These are phyloP conservation scores for Pleurotus giganteus DNA, from an alignment of 768 basidiomycete species.

Conservation along the genomic window DNA sequence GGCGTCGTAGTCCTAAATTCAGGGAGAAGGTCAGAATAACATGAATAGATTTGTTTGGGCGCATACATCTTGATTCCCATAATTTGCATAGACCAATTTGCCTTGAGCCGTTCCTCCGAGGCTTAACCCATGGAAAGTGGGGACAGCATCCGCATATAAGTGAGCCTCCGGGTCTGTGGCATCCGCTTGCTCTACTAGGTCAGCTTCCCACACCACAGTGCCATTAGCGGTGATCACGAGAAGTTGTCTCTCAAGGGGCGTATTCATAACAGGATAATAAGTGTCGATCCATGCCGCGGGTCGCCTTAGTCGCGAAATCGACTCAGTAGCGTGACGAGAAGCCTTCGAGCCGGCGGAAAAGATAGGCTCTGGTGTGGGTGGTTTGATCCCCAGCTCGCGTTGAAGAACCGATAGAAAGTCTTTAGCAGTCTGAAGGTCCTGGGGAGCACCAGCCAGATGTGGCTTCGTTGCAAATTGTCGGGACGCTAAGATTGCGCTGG, in stretches of 20 bases:
- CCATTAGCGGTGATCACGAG: conserved; percentile 54
- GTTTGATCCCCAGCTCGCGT: conserved; percentile 41
- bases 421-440: conserved; percentile 57
- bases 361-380: conserved; percentile 35
- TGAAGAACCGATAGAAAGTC: conserved; percentile 53
- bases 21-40: neutral
- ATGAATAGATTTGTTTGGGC: neutral
- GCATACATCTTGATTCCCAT: conserved; percentile 38
- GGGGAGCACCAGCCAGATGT: conserved; percentile 58
- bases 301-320: conserved; percentile 34
- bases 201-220: conserved; percentile 52
- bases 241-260: conserved; percentile 54
- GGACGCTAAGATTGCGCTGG: conserved; percentile 49
- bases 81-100: conserved; percentile 59
- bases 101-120: conserved; percentile 65
- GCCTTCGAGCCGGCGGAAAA: conserved; percentile 56
- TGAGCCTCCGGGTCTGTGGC: conserved; percentile 62
- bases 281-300: conserved; percentile 62
- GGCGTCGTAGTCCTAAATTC: conserved; percentile 52
- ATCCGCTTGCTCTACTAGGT: conserved; percentile 66
- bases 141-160: conserved; percentile 52
- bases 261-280: conserved; percentile 77
- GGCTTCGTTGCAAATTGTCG: conserved; percentile 51
- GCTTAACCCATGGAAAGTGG: conserved; percentile 71
- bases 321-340: conserved; percentile 51